Base-by-base conservation (phyloP, 192 early-diverging fungal species). In the Cetraspora pellucida region DNA sequence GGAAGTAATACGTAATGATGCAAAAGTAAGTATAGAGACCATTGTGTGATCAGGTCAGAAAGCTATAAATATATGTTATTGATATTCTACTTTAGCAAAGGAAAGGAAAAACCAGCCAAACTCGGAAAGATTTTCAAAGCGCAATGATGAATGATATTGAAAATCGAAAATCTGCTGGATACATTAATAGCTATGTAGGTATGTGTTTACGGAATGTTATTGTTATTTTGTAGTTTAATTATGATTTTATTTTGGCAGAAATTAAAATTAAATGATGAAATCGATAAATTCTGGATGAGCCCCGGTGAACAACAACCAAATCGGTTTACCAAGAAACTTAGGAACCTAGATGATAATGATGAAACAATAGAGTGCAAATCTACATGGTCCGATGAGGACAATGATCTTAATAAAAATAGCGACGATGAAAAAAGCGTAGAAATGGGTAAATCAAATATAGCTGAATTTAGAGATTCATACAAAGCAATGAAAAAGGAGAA, bases 81-180 rank as follows among this genome's bases (percentile, higher is more conserved):
- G 31, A 72, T 72, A 55, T 52, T 30, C 11, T 31, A 72, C 17
- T 72, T 73, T n/a, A 73, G 54, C 30, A 73, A 73, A 73, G 54
- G 54, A 58, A 44, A 44, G 23, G 0, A 73, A 73, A 45, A 58
- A 57, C 71, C 43, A 58, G 13, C 19, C 7, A 1, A 45, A 73
- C 55, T 9, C 54, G 17, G 45, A 58, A 58, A 54, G 1, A 58
- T 19, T 72, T 72, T 72, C 54, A 73, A 58, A 73, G 11, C n/a
- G 28, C 52, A 72, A 21, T 1, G 30, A 13, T 1, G 6, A 50
- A 73, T 73, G 71, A 45, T 73, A 37, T 54, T 23, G 54, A 45
- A n/a, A 73, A 73, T 73, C 55, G 54, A 43, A 73, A 44, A 58
- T 57, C 52, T 21, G 54, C 71, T 57, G 30, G 25, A n/a, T 73